Evolutionary conservation across 2,329 filamentous ascomycete species (phyloP), one percentile per base, ranked within the genome.

Genomic region (Phaeosphaeria sp.): DNA sequence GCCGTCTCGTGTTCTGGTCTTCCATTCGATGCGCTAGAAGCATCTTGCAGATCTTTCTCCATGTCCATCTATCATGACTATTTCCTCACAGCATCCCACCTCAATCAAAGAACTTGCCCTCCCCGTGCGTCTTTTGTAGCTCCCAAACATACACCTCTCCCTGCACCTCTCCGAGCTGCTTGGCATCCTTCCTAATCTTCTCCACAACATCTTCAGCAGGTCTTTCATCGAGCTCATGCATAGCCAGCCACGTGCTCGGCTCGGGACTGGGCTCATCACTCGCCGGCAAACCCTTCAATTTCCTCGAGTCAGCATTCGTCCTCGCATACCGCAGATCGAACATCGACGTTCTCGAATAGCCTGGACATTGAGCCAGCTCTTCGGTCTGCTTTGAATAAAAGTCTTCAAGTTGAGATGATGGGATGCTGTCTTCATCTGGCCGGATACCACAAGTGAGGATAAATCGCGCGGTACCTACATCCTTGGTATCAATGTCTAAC

Each of bases 301-400:
- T 64, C 23, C 69, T 59, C 25, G 69, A 73, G 44, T 73, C 69
- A 3, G 70, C 71, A 56, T 73, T 75, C 6, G 70, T 70, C 13
- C 71, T 61, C 13, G 71, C 69, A 41, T 68, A 71, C 1, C 68
- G 56, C 2, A 74, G 60, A 20, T 56, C 61, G 54, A 69, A 72
- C 41, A 54, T 56, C 1, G 68, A 54, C 1, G 69, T 68, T 18
- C 71, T 66, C 1, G 67, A 44, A 46, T 72, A 74, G 18, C 60
- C 55, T n/a, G 58, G 57, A 0, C 50, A 36, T 50, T 62, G 56
- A 2, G 62, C 64, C 6, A 71, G 36, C 0, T 15, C 43, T 0
- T 36, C 43, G 2, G 46, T 62, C 69, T 71, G 66, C 63, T 69
- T 25, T 25, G 68, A 59, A 39, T 59, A 72, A 41, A 65, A 64